Base-by-base conservation (phyloP, 805 yeast genomes). In the Clavispora santaluciae region DNA sequence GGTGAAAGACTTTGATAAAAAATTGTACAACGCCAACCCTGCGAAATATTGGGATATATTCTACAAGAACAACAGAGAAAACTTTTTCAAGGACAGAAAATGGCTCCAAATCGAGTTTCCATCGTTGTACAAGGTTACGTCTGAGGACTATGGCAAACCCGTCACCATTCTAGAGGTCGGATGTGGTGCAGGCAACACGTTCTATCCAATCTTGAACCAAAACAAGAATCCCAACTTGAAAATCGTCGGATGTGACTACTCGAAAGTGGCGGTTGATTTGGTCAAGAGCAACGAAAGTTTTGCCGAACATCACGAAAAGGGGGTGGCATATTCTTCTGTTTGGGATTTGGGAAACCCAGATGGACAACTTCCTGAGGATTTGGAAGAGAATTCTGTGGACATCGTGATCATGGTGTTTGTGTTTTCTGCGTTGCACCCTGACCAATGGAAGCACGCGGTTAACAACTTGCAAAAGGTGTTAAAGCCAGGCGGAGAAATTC, bases 91-190 rank as follows among this genome's bases (percentile, higher is more conserved):
- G 61, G 96, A 93, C 63, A 74, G 99, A 52, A 90, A 87, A 57
- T 93, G 99, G 99, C 71, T 93, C 44, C 88, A 86, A 58, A 83
- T 91, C 36, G 99, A 93, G 65, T 93, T 93, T 49, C 99, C 99
- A 1, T 67, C 78, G 11, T 64, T 93, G 25, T 91, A 84, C 56
- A 83, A 81, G 45, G 84, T 87, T 5, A 87, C 95, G 3, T 52
- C 51, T 13, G 78, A 79, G 46, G 74, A 76, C 18, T 84, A 81
- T 49, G 72, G 82, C 6, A 84, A 88, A n/a, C 77, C 83, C 4
- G 73, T 74, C 17, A 79, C 82, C 3, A 83, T 93, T 24, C 72
- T 93, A 41, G 99, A 93, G 62, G 83, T 93, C 35, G 99, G 99
- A 3, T 93, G 99, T 66, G 99, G 99, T 42, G 98, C 96, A 5